Base-by-base conservation (phyloP, 192 early-diverging fungal genomes). In the Helicostylum pulchrum region DNA sequence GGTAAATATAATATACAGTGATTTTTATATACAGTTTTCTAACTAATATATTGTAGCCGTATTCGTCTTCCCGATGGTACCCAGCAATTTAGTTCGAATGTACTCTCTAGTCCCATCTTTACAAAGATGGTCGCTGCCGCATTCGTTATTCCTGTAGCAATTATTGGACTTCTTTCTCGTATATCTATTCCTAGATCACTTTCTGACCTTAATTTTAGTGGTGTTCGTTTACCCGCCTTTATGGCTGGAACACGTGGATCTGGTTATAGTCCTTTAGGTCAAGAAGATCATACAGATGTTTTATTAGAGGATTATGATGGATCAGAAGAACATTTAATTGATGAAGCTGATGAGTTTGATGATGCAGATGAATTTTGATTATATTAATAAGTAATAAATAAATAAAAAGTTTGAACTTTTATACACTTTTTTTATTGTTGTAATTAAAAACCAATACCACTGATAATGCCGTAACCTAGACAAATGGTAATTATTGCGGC, bases 251-350 rank as follows among this genome's bases (percentile, higher is more conserved):
- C 34, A 19, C 52, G 51, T 23, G 52, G 66, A 9, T 53, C 64
- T 51, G 55, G 51, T 52, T 79, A 79, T 49, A 70, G 63, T 19
- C 56, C 70, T 14, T 50, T 79, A 14, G 61, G 53, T 30, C 71
- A 73, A 21, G 77, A 79, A 46, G 75, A 77, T 23, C 63, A 74
- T 17, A 51, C 62, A 7, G 74, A 70, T 31, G 76, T 78, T 8
- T 52, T 74, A 26, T 56, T 78, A 50, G 76, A 78, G 30, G 76
- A 78, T 60, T 79, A 79, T 53, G 75, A 67, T 52, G 67, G 62
- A 19, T 63, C 53, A 44, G 49, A 56, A 57, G 68, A 56, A 51
- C 48, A 66, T 52, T 54, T 72, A 42, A 68, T 59, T 30, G 66
- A 68, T 21, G 66, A 65, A 32, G 65, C 60, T 52, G 65, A 67